These are phyloP conservation scores for Russula ochroleuca DNA, from an alignment of 768 basidiomycete genomes.

Conservation along the genomic window DNA sequence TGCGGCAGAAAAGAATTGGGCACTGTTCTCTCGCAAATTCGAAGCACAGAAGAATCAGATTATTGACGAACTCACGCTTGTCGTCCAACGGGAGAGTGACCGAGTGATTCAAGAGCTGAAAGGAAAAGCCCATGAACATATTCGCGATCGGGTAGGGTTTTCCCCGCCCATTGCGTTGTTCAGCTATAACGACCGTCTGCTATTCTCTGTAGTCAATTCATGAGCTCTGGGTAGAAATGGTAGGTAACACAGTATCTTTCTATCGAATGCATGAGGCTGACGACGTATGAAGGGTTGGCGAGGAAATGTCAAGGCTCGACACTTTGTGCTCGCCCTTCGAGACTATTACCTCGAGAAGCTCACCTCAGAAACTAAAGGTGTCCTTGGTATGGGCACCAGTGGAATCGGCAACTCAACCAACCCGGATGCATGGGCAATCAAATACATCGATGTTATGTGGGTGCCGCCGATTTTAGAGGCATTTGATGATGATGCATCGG, in stretches of 20 bases:
- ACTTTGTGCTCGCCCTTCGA: constrained; percentile 31
- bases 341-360: constrained; percentile 34
- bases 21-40: constrained; percentile 29
- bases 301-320: constrained; percentile 23
- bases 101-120: constrained; percentile 25
- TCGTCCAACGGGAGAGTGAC: constrained; percentile 26
- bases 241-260: not conserved
- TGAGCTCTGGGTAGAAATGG: constrained; percentile 32
- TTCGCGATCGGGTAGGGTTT: constrained; percentile 19
- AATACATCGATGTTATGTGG: constrained; percentile 27
- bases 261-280: not conserved
- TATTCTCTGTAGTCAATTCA: constrained; percentile 6
- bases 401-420: not conserved
- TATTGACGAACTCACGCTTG: constrained; percentile 12
- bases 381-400: not conserved
- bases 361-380: not conserved
- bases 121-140: constrained; percentile 30
- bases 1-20: constrained; percentile 26
- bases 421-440: constrained; percentile 34
- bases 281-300: constrained; percentile 19
- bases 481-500: constrained; percentile 36
- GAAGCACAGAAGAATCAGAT: constrained; percentile 25
- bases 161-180: too few relatives aligned
- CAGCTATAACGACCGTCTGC: not conserved
- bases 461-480: constrained; percentile 34